Evolutionary conservation across 2,329 filamentous ascomycete genomes (phyloP).

Genomic region (Stachybotrys chlorohalonatus): DNA sequence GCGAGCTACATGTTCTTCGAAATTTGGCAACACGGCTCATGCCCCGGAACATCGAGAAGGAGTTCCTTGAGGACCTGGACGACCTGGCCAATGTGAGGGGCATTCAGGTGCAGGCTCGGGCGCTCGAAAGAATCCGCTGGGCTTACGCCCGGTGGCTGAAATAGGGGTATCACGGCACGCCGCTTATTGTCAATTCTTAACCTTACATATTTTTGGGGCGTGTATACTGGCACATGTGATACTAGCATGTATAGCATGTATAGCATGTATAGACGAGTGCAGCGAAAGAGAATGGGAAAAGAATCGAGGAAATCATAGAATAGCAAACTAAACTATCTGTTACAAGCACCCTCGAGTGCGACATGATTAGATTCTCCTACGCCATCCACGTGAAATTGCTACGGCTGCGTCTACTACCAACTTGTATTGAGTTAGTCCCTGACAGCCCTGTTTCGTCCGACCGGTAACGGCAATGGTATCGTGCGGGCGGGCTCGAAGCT

Average conservation of each 20-base stretch:
- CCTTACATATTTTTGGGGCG: too few species aligned
- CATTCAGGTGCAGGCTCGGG: slow-evolving; percentile 66
- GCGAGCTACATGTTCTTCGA: slow-evolving; percentile 78
- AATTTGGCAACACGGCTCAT: slow-evolving; percentile 52
- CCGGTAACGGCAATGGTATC: not conserved
- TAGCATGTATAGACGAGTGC: not conserved
- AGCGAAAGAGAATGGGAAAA: not conserved
- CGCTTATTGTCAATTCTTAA: too few species aligned
- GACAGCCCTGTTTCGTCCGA: not conserved
- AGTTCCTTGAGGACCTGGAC: slow-evolving; percentile 81
- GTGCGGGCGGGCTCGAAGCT: not conserved
- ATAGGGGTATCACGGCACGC: slow-evolving; percentile 9
- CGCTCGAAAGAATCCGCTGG: slow-evolving; percentile 81
- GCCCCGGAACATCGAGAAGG: slow-evolving; percentile 65
- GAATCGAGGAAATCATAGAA: not conserved
- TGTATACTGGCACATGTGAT: not conserved
- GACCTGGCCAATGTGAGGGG: slow-evolving; percentile 80
- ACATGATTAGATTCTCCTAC: too few species aligned
- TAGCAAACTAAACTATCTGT: not conserved
- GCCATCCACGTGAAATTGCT: too few species aligned
- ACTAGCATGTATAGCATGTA: not conserved
- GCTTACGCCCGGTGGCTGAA: slow-evolving; percentile 72
- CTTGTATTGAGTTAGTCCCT: too few species aligned
- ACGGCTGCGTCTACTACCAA: too few species aligned
- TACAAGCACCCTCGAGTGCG: too few species aligned